phyloP scores from a whole-genome alignment of 116 monocot genomes.

The Papilionanthe hybrid region DNA sequence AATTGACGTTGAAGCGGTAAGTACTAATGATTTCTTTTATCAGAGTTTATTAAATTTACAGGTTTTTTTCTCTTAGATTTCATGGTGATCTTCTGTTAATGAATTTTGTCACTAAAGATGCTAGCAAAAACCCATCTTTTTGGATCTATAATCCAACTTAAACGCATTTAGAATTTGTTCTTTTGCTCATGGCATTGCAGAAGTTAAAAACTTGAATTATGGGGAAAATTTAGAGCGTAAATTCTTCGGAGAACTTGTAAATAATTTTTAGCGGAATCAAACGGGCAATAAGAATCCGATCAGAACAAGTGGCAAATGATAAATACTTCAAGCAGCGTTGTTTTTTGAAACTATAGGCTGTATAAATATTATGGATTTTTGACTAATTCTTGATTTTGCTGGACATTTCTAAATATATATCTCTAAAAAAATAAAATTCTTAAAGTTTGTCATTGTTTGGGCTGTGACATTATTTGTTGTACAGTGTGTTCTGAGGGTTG shows the following conservation, averaged over 20 bases:
- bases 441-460: too few relatives aligned
- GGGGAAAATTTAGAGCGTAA: neutral
- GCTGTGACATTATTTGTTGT: neutral
- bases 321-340: neutral
- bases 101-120: neutral
- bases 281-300: too few relatives aligned
- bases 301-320: neutral
- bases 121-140: neutral
- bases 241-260: neutral
- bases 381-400: neutral
- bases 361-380: neutral
- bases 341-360: neutral
- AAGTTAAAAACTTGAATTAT: neutral
- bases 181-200: too few relatives aligned
- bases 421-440: too few relatives aligned
- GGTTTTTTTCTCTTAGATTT: neutral
- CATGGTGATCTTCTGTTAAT: neutral
- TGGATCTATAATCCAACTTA: neutral
- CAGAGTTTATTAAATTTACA: neutral
- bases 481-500: neutral
- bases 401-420: neutral
- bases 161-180: neutral
- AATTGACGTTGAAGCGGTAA: slow-evolving; percentile 23
- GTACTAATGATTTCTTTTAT: neutral
- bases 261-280: too few relatives aligned